Conservation (phyloP, 805 yeast species). For the Lachancea meyersii region DNA sequence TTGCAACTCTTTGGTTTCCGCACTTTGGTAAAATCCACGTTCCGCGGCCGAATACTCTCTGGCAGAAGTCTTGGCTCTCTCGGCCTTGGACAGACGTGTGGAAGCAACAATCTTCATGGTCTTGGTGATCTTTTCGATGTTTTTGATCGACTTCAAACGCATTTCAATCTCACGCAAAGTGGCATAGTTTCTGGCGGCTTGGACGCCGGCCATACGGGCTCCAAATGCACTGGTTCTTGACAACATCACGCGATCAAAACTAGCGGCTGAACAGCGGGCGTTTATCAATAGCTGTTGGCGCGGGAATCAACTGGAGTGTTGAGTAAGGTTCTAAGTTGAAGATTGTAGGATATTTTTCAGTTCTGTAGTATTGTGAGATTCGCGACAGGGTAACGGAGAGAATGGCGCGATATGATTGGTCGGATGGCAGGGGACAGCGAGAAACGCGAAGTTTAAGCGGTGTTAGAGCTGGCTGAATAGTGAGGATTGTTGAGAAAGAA, state of each 20-base stretch:
- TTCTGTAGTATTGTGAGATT: background rate
- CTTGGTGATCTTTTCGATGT: conserved; percentile 98
- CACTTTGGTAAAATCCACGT: conserved; percentile 66
- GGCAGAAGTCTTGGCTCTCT: conserved; percentile 85
- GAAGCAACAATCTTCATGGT: conserved; percentile 99
- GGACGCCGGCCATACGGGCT: conserved; percentile 22
- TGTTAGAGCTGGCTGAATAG: too few species aligned
- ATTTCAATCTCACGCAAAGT: conserved; percentile 97
- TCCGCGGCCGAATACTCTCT: conserved; percentile 80
- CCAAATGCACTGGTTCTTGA: conserved; percentile 30
- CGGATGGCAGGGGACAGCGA: background rate
- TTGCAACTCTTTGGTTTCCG: conserved; percentile 64
- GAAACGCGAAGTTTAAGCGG: too few species aligned
- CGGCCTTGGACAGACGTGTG: conserved; percentile 91
- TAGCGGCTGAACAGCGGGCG: background rate
- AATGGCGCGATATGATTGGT: conserved; percentile 3
- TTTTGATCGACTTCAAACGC: conserved; percentile 96
- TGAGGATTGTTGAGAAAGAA: too few species aligned
- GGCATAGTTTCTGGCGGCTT: conserved; percentile 72
- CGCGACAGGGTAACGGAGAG: background rate
- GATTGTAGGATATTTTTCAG: background rate
- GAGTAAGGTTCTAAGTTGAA: background rate
- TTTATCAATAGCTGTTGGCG: too few species aligned
- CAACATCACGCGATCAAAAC: conserved; percentile 16
- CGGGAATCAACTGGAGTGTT: background rate